Conservation (phyloP, 352 stramenopile species). For the Phytophthora cactorum region DNA sequence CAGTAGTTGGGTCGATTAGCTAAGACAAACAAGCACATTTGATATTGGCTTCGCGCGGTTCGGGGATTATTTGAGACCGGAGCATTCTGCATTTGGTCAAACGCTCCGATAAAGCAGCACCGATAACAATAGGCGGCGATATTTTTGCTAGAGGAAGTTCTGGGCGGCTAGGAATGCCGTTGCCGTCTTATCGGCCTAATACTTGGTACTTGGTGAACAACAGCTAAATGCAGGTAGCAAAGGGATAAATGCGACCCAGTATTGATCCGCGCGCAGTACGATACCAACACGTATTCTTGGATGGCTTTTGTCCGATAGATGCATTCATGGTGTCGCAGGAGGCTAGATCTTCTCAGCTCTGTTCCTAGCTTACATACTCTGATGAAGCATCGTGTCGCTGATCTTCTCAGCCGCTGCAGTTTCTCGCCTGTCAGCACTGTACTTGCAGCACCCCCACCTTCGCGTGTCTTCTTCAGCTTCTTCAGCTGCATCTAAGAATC, state of each 20-base stretch:
- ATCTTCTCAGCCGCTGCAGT: conserved; percentile 17
- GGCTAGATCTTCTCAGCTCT: not conserved
- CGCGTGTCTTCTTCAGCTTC: conserved; percentile 24
- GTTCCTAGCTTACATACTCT: not conserved
- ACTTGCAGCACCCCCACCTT: conserved; percentile 19
- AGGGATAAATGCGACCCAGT: conserved; percentile 10
- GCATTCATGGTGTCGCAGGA: too few relatives aligned
- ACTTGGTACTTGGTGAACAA: not conserved
- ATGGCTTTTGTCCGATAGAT: not conserved
- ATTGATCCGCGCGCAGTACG: not conserved
- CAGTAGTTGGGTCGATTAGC: conserved; percentile 2
- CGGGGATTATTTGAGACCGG: conserved; percentile 32
- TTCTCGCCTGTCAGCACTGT: conserved; percentile 16
- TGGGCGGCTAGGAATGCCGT: conserved; percentile 23
- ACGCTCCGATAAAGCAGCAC: conserved; percentile 9
- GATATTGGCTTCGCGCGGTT: conserved; percentile 27
- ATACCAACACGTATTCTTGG: conserved; percentile 14
- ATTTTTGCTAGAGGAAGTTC: conserved; percentile 42
- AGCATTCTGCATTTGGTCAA: conserved; percentile 24
- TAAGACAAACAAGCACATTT: not conserved
- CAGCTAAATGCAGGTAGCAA: conserved; percentile 28
- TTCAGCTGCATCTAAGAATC: conserved; percentile 27
- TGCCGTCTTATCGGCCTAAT: conserved; percentile 23
- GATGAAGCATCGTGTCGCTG: not conserved
- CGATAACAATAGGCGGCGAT: conserved; percentile 29